Evolutionary conservation across 139 green algal species (phyloP).

Genomic region (Spirogloea muscicola): DNA sequence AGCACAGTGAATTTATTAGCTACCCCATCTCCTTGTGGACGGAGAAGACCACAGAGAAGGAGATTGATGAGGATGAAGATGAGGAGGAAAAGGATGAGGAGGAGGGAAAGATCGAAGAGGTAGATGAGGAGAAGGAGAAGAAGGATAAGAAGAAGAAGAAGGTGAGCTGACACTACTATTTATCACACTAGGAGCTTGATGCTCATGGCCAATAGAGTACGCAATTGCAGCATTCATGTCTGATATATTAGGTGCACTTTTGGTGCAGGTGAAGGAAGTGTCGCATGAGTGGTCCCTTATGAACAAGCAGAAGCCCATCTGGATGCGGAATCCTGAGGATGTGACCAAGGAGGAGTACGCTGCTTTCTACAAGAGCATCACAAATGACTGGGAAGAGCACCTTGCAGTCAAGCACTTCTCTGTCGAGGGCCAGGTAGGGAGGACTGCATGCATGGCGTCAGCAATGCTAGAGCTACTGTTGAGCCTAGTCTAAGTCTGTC

Average conservation of each 20-base stretch:
- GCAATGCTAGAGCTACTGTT: too few species aligned
- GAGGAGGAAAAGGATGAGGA: slow-evolving; percentile 69
- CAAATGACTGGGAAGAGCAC: slow-evolving; percentile 99
- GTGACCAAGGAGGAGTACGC: slow-evolving; percentile 93
- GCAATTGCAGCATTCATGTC: too few species aligned
- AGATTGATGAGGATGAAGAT: slow-evolving; percentile 83
- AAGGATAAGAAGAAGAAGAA: slow-evolving; percentile 63
- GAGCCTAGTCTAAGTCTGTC: too few species aligned
- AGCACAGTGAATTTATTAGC: slow-evolving; percentile 99
- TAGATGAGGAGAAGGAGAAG: slow-evolving; percentile 60
- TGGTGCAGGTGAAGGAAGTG: slow-evolving; percentile 87
- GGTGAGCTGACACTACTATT: slow-evolving; percentile 39
- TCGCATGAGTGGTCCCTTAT: slow-evolving; percentile 94
- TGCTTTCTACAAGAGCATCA: slow-evolving; percentile 96
- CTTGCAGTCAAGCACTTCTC: slow-evolving; percentile 94
- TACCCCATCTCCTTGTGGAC: slow-evolving; percentile 97
- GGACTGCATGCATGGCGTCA: too few species aligned
- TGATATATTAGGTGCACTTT: too few species aligned
- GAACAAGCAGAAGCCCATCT: slow-evolving; percentile 99
- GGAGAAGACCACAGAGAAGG: slow-evolving; percentile 97
- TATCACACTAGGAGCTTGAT: too few species aligned
- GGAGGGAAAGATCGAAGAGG: slow-evolving; percentile 60
- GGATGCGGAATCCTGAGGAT: slow-evolving; percentile 97
- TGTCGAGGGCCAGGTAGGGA: slow-evolving; percentile 93
- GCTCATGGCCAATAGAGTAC: too few species aligned